Base-by-base conservation (phyloP, 768 basidiomycete genomes). In the Neoboletus magnificus region DNA sequence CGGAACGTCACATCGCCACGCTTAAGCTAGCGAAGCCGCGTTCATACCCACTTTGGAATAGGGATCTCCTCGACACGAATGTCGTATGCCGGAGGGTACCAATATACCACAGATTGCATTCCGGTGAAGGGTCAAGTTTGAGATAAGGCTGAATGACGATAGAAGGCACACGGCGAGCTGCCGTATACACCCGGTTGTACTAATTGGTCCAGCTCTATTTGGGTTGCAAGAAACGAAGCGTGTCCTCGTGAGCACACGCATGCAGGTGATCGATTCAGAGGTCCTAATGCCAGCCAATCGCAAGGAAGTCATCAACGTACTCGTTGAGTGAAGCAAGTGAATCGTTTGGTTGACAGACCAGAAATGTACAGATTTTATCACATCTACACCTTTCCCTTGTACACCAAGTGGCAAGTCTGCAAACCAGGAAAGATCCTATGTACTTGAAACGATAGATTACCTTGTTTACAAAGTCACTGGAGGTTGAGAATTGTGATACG, bases 51-150 rank as follows among this genome's bases (percentile, higher is more conserved):
- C 79, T 61, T 68, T 23, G 87, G 88, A 46, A 83, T 73, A 3
- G 81, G 77, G 39, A 85, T 63, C 8, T 71, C 68, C 66, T 89
- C 88, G n/a, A 89, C 81, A 37, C 86, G 79, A 53, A 90, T 82
- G 66, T 90, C 83, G 62, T 81, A 84, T 9, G 82, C 77, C 15
- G 86, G 86, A 23, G 87, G 86, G 61, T 87, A 74, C 79, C 82
- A 86, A 49, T 82, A 77, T 36, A 88, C 72, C 15, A 27, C 68
- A 15, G 64, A 55, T 12, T 69, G 68, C 62, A 62, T 66, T 40
- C 20, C 1, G n/a, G 45, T 10, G 12, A 23, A 18, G 10, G 12
- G 20, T 22, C 22, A 6, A 22, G 15, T 30, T 15, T 12, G 29
- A 51, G 44, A 30, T 49, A 29, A 29, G n/a, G n/a, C 12, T 15